A percentile compares a stretch with the other conserved stretches of the same genome.
These are phyloP conservation scores for Sporopachydermia lactativora DNA, from an alignment of 805 yeast genomes.

Conservation along the genomic window DNA sequence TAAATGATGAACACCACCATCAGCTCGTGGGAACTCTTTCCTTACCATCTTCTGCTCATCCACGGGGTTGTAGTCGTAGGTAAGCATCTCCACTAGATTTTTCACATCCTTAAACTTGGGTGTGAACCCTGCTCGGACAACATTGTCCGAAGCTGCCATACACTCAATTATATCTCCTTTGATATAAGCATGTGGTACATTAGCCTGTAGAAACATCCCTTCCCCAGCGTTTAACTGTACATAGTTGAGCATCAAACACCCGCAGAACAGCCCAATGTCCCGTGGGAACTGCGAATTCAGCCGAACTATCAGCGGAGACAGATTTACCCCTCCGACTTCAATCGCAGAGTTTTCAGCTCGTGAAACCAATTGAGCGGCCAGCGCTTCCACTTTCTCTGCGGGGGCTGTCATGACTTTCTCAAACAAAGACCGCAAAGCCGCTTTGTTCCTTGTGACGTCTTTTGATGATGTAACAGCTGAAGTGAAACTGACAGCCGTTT, in stretches of 20 bases:
- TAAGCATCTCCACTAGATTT: slow-evolving; percentile 79
- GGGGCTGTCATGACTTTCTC: slow-evolving; percentile 72
- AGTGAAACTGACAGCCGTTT: slow-evolving; percentile 38
- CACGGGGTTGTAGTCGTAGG: slow-evolving; percentile 79
- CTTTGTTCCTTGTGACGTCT: slow-evolving; percentile 45
- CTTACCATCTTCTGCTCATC: slow-evolving; percentile 87
- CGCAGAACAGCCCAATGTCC: slow-evolving; percentile 93
- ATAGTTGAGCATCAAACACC: slow-evolving; percentile 85
- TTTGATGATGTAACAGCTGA: slow-evolving; percentile 22
- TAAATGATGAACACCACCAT: slow-evolving; percentile 25
- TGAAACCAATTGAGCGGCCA: slow-evolving; percentile 51
- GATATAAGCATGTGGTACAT: slow-evolving; percentile 97
- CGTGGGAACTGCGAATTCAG: slow-evolving; percentile 81
- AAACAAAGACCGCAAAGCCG: slow-evolving; percentile 60
- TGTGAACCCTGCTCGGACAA: slow-evolving; percentile 98
- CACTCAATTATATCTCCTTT: slow-evolving; percentile 97
- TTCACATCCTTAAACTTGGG: slow-evolving; percentile 96
- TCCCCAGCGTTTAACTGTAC: slow-evolving; percentile 75
- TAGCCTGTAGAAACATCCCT: slow-evolving; percentile 92
- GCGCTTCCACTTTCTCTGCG: slow-evolving; percentile 38
- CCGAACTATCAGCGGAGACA: slow-evolving; percentile 64
- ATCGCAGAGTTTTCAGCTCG: slow-evolving; percentile 49
- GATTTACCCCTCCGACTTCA: slow-evolving; percentile 34
- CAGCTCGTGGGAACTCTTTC: slow-evolving; percentile 28
- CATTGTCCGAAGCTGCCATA: slow-evolving; percentile 99